phyloP scores from a whole-genome alignment of 148 eudicot species.

The Diospyros lotus region DNA sequence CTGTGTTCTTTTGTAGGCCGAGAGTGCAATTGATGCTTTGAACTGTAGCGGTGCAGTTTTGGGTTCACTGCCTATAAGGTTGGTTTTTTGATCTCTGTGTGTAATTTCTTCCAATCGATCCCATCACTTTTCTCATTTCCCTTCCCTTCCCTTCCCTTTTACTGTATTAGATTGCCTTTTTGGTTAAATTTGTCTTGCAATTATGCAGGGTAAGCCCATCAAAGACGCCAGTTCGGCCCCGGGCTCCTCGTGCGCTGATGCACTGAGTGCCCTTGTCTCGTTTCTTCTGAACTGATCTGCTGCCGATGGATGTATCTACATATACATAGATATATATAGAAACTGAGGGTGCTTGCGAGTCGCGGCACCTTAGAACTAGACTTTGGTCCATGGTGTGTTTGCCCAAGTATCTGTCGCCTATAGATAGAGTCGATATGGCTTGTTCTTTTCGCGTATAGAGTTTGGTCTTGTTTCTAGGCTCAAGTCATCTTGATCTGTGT shows the following conservation, averaged over 20 bases:
- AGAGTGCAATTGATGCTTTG: conserved; percentile 64
- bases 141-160: not conserved
- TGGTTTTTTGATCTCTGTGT: not conserved
- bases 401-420: conserved; percentile 7
- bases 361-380: conserved; percentile 7
- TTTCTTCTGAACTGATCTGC: conserved; percentile 12
- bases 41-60: conserved; percentile 60
- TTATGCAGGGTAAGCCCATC: conserved; percentile 1
- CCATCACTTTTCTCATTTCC: not conserved
- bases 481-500: conserved; percentile 11
- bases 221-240: conserved; percentile 2
- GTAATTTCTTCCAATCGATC: not conserved
- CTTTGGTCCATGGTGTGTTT: conserved; percentile 1
- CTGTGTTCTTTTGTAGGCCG: conserved; percentile 36
- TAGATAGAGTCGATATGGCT: conserved; percentile 1
- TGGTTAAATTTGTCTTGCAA: not conserved
- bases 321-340: conserved; percentile 19
- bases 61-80: conserved; percentile 59
- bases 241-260: not conserved
- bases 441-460: conserved; percentile 8
- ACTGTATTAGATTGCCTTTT: not conserved
- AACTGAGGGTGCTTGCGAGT: not conserved
- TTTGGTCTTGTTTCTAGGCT: conserved; percentile 18
- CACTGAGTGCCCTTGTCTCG: not conserved
- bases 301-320: conserved; percentile 18